phyloP scores from a whole-genome alignment of 257 asterid genomes.

The Vinca minor region DNA sequence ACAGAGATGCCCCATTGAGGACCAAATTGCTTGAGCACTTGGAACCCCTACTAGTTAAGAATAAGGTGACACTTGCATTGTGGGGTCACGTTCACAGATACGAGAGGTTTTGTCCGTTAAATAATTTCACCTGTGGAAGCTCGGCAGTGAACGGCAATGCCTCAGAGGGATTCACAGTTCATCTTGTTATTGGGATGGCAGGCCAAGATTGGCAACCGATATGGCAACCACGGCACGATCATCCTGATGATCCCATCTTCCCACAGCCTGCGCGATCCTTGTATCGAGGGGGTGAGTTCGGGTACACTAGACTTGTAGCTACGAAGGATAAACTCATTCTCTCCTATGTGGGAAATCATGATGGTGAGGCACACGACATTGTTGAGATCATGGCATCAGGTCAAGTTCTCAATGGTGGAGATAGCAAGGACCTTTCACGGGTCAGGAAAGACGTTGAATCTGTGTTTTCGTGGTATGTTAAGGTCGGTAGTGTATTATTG shows the following conservation, averaged over 20 bases:
- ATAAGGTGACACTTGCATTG: conserved; percentile 62
- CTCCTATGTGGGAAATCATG: conserved; percentile 81
- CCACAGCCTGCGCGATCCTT: conserved; percentile 75
- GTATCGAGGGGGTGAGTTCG: conserved; percentile 79
- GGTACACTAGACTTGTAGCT: conserved; percentile 61
- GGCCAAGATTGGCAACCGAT: conserved; percentile 94
- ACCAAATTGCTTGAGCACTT: conserved; percentile 48
- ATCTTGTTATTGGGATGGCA: conserved; percentile 85
- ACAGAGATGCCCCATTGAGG: conserved; percentile 51
- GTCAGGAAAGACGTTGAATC: conserved; percentile 12
- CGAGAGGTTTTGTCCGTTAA: conserved; percentile 82
- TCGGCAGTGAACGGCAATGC: conserved; percentile 30
- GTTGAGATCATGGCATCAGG: conserved; percentile 83
- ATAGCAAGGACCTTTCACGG: conserved; percentile 4
- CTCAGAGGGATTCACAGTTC: conserved; percentile 48
- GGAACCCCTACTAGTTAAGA: conserved; percentile 71
- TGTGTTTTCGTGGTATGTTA: conserved; percentile 45
- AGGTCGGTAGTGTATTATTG: conserved; percentile 40
- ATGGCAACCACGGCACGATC: conserved; percentile 71
- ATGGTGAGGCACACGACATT: conserved; percentile 74
- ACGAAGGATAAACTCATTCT: conserved; percentile 55
- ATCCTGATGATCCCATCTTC: conserved; percentile 48
- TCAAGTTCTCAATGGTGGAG: conserved; percentile 40
- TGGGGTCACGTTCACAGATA: conserved; percentile 94
- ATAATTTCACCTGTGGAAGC: conserved; percentile 76